These are phyloP conservation scores for Carex arenaria DNA, from an alignment of 202 grass and related monocot genomes.

Conservation along the genomic window DNA sequence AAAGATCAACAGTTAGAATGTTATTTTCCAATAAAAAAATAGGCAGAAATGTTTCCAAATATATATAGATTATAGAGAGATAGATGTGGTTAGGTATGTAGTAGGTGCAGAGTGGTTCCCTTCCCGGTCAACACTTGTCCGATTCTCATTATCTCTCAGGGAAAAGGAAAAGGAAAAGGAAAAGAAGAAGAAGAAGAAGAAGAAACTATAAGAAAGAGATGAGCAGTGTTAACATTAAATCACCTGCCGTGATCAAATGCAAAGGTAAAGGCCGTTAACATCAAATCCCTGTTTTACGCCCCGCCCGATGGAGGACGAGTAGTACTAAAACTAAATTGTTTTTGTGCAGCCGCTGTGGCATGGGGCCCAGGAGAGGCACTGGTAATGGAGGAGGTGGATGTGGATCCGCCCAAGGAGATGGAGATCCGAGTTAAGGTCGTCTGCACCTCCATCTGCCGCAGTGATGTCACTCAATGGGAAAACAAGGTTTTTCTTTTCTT, in stretches of 20 bases:
- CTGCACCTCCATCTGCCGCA: conserved; percentile 95
- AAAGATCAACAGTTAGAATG: no score
- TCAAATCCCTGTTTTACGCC: not conserved
- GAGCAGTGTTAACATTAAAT: not conserved
- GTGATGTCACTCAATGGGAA: conserved; percentile 85
- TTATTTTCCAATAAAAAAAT: no score
- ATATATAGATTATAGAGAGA: no score
- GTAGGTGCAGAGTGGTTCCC: no score
- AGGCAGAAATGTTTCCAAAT: no score
- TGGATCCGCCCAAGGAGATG: conserved; percentile 64
- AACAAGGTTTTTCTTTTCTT: conserved; percentile 33
- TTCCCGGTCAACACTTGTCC: no score
- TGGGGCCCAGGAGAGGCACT: conserved; percentile 76
- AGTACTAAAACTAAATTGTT: not conserved
- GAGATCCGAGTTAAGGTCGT: conserved; percentile 93
- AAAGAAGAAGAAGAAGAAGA: no score
- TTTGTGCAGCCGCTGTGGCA: conserved; percentile 65
- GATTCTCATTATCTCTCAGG: no score
- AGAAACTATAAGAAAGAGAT: not conserved
- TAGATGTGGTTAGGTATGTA: no score
- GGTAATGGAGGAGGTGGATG: conserved; percentile 89
- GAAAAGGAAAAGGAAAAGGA: not conserved
- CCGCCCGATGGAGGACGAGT: no score
- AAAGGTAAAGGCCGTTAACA: conserved; percentile 24
- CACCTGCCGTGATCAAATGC: conserved; percentile 8